Evolutionary conservation across 1,139 yeast genomes (phyloP), one percentile per base, ranked within the genome.

Genomic region (Hansenula anomala): DNA sequence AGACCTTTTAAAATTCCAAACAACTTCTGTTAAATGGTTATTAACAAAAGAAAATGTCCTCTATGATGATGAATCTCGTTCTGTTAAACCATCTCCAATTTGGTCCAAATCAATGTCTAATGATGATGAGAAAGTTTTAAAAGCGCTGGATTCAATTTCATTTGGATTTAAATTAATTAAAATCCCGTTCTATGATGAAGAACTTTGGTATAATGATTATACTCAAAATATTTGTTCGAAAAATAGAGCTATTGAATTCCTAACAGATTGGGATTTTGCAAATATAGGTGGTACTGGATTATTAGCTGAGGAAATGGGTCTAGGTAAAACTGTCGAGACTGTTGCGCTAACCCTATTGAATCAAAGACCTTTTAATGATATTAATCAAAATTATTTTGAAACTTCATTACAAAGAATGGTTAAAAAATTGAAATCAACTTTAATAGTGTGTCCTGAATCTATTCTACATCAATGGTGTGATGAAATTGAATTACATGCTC

Each of bases 301-400:
- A 9, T 59, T 90, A 29, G 84, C 94, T 1, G 97, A 90, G 56
- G 97, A 92, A 60, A 92, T 92, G 98, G 97, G 98, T 0, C 69
- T 92, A 6, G 98, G 98, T 0, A 92, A 92, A 56, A 90, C 97
- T 0, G 80, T 92, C 3, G 98, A 92, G 57, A 67, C 88, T 8
- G 68, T 88, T 2, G 69, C 95, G 0, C 61, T 89, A 27, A 62
- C 82, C 0, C 56, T 80, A 4, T 55, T 80, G 39, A 83, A 90
- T 56, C 78, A 67, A 57, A 43, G 68, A 57, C 36, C 65, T 4
- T 59, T 58, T 36, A 63, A 64, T 2, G 69, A 66, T 30, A 38
- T 59, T 5, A 33, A 30, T 11, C 28, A 38, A 14, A 19, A 5
- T 10, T 34, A 37, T 13, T 39, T 39, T 16, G 36, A 46, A 16